phyloP scores from a whole-genome alignment of 2,329 filamentous ascomycete genomes.

The Dactylellina cionopaga region DNA sequence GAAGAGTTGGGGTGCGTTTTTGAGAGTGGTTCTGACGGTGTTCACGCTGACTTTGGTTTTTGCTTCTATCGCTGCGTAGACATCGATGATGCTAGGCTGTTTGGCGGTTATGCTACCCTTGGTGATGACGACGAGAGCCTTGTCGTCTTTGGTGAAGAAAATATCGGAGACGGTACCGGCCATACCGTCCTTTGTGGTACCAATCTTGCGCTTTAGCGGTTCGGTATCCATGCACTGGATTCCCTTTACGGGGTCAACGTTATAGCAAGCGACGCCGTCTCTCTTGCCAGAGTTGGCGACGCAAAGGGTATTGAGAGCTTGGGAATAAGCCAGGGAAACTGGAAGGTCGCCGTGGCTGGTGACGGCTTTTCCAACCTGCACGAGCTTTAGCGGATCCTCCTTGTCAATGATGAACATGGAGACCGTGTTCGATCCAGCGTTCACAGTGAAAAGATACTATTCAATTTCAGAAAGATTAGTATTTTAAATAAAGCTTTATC shows the following conservation, averaged over 20 bases:
- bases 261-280: conserved; percentile 64
- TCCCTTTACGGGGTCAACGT: conserved; percentile 60
- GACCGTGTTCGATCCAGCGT: conserved; percentile 67
- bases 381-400: conserved; percentile 63
- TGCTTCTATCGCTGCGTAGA: conserved; percentile 15
- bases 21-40: conserved; percentile 51
- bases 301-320: conserved; percentile 62
- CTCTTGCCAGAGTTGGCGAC: conserved; percentile 64
- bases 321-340: conserved; percentile 65
- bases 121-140: conserved; percentile 67
- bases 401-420: conserved; percentile 65
- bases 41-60: conserved; percentile 21
- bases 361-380: conserved; percentile 62
- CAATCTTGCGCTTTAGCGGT: conserved; percentile 56
- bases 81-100: conserved; percentile 64
- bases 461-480: neutral
- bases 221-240: conserved; percentile 62
- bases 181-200: conserved; percentile 65
- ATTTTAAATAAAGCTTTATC: neutral
- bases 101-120: conserved; percentile 69
- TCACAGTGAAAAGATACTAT: conserved; percentile 66
- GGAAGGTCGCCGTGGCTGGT: conserved; percentile 67
- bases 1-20: conserved; percentile 70
- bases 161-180: conserved; percentile 70
- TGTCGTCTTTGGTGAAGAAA: conserved; percentile 69